Evolutionary conservation across 805 yeast genomes (phyloP), one percentile per base, ranked within the genome.

Genomic region (Cyberlindnera japonica): DNA sequence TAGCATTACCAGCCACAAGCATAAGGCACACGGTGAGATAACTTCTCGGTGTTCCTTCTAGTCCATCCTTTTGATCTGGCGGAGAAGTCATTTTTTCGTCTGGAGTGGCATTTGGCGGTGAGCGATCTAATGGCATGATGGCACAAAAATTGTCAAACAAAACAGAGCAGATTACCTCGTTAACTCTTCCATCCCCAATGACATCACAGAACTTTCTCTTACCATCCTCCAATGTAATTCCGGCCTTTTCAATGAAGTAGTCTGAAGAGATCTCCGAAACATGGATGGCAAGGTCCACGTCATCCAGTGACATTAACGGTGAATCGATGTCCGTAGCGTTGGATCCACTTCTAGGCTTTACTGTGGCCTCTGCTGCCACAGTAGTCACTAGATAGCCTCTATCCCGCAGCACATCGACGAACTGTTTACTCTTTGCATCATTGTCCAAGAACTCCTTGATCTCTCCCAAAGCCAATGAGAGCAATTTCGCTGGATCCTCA

Each of bases 1-100:
- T 35, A 10, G 47, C 44, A 31, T 44, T 45, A 21, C 51, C 51
- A 6, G 48, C 43, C 5, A 48, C 34, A 15, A 48, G 25, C 13
- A 49, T 45, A 11, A 48, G 21, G 16, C 39, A 37, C 10, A 48
- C 47, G 2, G 44, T 27, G 2, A 40, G 30, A 20, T 43, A 35
- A 13, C 33, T 31, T 32, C 24, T 38, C 12, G 45, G 37, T 12
- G 30, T 27, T 32, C 4, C 19, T 11, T 27, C 38, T 7, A 12
- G 19, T 6, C 20, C 10, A 8, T 27, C 31, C 21, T 35, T 26
- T 24, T 20, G 4, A 20, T 36, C 40, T 11, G 34, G 37, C 32
- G 44, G 37, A 2, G 40, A 20, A 2, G 41, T 20, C 37, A 33
- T 33, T 16, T 37, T 35, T 36, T 29, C 38, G 21, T 37, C 41